These are phyloP conservation scores for Candida cerambycidarum DNA, from an alignment of 805 yeast genomes.

Conservation along the genomic window DNA sequence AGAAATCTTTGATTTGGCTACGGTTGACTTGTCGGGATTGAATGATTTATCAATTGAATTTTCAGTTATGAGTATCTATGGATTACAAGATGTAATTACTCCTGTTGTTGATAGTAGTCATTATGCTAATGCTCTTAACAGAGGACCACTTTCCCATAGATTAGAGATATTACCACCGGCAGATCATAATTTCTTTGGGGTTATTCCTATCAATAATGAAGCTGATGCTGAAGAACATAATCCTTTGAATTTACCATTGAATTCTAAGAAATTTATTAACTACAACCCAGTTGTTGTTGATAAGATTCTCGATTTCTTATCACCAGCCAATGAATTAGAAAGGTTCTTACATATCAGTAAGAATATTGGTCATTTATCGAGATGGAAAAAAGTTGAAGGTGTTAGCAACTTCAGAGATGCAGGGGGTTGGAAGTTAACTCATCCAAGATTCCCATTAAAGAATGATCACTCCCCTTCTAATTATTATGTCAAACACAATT, in stretches of 20 bases:
- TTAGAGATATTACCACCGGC: slow-evolving; percentile 63
- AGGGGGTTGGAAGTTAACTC: slow-evolving; percentile 65
- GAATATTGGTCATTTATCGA: slow-evolving; percentile 39
- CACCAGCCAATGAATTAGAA: slow-evolving; percentile 46
- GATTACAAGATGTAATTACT: slow-evolving; percentile 63
- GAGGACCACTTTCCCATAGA: slow-evolving; percentile 49
- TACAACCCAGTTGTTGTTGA: slow-evolving; percentile 56
- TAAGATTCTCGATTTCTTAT: slow-evolving; percentile 48
- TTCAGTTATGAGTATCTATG: slow-evolving; percentile 68
- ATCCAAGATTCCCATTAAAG: slow-evolving; percentile 24
- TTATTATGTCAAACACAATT: slow-evolving; percentile 50
- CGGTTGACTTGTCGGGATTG: slow-evolving; percentile 45
- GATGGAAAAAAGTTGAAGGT: slow-evolving; percentile 68
- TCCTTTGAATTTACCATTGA: slow-evolving; percentile 45
- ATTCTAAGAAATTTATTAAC: slow-evolving; percentile 48
- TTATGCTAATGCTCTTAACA: slow-evolving; percentile 57
- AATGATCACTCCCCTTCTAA: slow-evolving; percentile 16
- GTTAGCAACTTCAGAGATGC: slow-evolving; percentile 73
- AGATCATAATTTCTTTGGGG: slow-evolving; percentile 79
- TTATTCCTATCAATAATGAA: slow-evolving; percentile 33
- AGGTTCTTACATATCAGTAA: slow-evolving; percentile 47
- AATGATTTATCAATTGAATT: slow-evolving; percentile 43
- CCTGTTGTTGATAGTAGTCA: slow-evolving; percentile 61
- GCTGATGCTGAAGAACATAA: slow-evolving; percentile 31
- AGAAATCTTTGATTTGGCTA: slow-evolving; percentile 54